phyloP scores from a whole-genome alignment of 208 protist genomes.

The Crithidia bombi region DNA sequence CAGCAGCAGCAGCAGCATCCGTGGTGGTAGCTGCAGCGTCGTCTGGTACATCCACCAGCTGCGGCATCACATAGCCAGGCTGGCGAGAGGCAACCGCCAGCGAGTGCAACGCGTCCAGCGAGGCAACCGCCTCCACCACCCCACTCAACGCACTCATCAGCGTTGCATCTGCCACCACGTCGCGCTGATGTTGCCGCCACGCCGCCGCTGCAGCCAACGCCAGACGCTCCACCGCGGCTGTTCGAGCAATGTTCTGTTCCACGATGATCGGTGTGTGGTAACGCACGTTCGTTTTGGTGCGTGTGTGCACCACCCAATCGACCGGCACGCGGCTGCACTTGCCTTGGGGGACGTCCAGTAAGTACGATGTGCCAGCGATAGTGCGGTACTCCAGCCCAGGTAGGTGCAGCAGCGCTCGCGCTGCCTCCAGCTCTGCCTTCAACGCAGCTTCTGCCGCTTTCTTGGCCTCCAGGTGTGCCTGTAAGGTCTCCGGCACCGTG shows the following conservation, averaged over 20 bases:
- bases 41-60: constrained; percentile 27
- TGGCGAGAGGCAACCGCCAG: constrained; percentile 56
- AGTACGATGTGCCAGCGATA: constrained; percentile 77
- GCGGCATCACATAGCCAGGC: constrained; percentile 71
- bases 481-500: constrained; percentile 34
- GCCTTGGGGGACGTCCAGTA: constrained; percentile 72
- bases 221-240: constrained; percentile 74
- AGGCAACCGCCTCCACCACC: constrained; percentile 53
- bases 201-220: constrained; percentile 48
- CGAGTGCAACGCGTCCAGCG: constrained; percentile 68
- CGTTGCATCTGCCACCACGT: constrained; percentile 27
- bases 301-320: constrained; percentile 77
- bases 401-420: constrained; percentile 51
- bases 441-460: constrained; percentile 47
- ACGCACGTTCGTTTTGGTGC: constrained; percentile 83
- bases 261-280: constrained; percentile 76
- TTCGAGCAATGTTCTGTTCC: constrained; percentile 58
- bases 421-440: constrained; percentile 62
- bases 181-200: constrained; percentile 60
- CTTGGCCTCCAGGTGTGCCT: constrained; percentile 44
- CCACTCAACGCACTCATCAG: constrained; percentile 42
- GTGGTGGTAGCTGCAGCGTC: not conserved
- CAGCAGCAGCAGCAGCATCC: not conserved
- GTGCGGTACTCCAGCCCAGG: constrained; percentile 79
- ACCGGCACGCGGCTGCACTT: constrained; percentile 55